Base-by-base conservation (phyloP, 257 asterid genomes). In the Ehretia macrophylla region DNA sequence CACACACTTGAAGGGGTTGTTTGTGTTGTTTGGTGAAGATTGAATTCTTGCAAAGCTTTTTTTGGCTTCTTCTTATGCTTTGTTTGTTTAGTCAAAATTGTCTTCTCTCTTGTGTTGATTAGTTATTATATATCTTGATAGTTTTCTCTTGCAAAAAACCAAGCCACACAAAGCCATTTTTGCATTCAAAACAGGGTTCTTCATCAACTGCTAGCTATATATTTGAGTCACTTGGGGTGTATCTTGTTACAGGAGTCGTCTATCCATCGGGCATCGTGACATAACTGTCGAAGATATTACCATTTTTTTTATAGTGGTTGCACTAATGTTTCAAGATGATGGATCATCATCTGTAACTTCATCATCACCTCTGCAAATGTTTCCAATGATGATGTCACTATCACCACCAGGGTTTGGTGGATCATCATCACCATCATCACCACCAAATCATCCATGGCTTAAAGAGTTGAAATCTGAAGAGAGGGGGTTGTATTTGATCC, bases 381-480 rank as follows among this genome's bases (percentile, higher is more conserved):
- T 81, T 64, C 96, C 95, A 38, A 59, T 69, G 78, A 71, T 69
- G 79, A 3, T 14, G 16, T 75, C 90, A 1, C 52, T 68, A 8
- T 76, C 94, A 12, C 65, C 72, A 14, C 94, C 91, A 19, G 69
- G 77, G 19, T 59, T 75, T 44, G 69, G 79, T 42, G 47, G 47
- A 42, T 42, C 47, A 42, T 42, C 47, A 67, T 81, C 94, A 14
- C 90, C 95, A 23, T 42, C 47, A 42, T 42, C 47, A 67, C 80
- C 94, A 14, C 90, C 95, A 23, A n/a, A n/a, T n/a, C 74, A 76
- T 63, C 84, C 91, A 67, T 88, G 89, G 95, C 86, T 91, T 3
- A 85, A 84, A 54, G 96, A 85, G 62, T 81, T 88, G 1, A 91
- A 88, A 61, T 88, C 97, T 12, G 98, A 91, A 69, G 98, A 88